Base-by-base conservation (phyloP, 192 early-diverging fungal genomes). In the Entomortierella lignicola region DNA sequence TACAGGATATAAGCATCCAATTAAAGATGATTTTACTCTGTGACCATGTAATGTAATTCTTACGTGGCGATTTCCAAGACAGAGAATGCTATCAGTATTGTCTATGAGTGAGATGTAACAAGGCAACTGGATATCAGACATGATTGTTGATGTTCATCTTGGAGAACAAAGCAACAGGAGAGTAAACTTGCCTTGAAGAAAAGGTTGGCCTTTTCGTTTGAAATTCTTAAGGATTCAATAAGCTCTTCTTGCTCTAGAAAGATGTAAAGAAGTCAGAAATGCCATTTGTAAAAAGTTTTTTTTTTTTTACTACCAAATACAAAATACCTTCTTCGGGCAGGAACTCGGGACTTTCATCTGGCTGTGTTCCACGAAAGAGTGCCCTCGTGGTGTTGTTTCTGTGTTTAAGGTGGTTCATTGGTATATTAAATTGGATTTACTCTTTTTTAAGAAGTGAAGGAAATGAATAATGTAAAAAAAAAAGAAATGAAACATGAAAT, bases 191-290 rank as follows among this genome's bases (percentile, higher is more conserved):
- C 75, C 62, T 70, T 69, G 68, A 79, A 79, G 32, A 21, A 42
- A 26, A 42, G 39, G 47, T 79, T 70, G 29, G 67, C 67, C n/a
- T 39, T 58, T 8, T 79, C 75, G 32, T 79, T 79, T 15, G 75
- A 69, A 4, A 27, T 37, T 13, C 63, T 42, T 15, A 79, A 42
- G 8, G 68, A 65, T 26, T 69, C 62, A 12, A 79, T 79, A 3
- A 70, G 57, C 51, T 79, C 62, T 18, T 69, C 75, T 61, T 79
- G 75, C 20, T 79, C 75, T 79, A 41, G 12, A 37, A 37, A 23
- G 4, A 56, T 56, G 6, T 0, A 32, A 32, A 56, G 55, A 27
- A 30, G 30, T 18, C 12, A 56, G 6, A 42, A 50, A n/a, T n/a
- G n/a, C n/a, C n/a, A n/a, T n/a, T n/a, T n/a, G n/a, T n/a, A n/a